Evolutionary conservation across 179 eudicot species (phyloP), one percentile per base, ranked within the genome.

Genomic region (Actinidia polygama): DNA sequence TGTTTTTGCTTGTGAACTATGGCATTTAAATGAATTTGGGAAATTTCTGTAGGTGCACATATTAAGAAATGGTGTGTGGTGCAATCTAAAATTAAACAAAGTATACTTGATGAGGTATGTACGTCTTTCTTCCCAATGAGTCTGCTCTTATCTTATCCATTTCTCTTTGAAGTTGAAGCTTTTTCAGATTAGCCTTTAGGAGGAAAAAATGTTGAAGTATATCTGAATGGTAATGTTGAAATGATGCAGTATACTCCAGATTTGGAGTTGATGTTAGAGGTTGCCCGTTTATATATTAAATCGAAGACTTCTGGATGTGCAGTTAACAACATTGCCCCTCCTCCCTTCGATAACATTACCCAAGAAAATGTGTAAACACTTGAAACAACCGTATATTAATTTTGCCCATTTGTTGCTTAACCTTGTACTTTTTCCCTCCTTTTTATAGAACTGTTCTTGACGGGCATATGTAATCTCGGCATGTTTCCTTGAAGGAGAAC

Each of bases 21-120:
- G 24, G 73, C 19, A 67, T 79, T 79, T 16, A 16, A 66, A 57
- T 54, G 30, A 68, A 63, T 2, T 4, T 12, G 3, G 79, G 73
- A 68, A 30, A 53, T 40, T 81, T n/a, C 23, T 78, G 79, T 88
- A 95, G 99, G 99, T 88, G 98, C 90, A 77, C 98, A 94, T 87
- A 94, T 95, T 63, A 95, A 95, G 90, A 95, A 95, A 85, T 95
- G 98, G 98, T 95, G 98, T 80, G 86, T 95, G 85, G 94, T 95
- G 98, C 96, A 93, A 85, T 95, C 98, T 54, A 73, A 73, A 30
- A 73, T 73, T 9, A 73, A 24, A 73, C 51, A 58, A 51, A 73
- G 77, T 51, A 59, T 59, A 21, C 21, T 73, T 50, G 51, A 50
- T 12, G 77, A 73, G 77, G 77, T 73, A 73, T 21, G 75, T 49